A percentile compares a stretch with the other conserved stretches of the same genome.
Evolutionary conservation across 2,329 filamentous ascomycete species (phyloP).

Genomic region (Diplodia mutila): DNA sequence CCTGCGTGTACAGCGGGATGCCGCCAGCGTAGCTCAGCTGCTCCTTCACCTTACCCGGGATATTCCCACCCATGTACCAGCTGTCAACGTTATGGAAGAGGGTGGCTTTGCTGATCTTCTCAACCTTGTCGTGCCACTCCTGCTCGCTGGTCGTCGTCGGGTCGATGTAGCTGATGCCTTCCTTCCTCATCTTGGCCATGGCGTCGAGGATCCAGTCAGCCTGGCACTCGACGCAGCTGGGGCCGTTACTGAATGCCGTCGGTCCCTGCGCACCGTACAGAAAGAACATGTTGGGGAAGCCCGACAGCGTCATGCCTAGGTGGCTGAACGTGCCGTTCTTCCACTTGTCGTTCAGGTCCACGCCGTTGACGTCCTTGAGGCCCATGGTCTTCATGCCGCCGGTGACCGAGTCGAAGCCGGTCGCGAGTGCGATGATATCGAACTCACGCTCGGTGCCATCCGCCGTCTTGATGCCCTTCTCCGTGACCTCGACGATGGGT

Average conservation of each 20-base stretch:
- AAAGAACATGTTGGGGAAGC: conserved; percentile 47
- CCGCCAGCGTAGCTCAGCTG: conserved; percentile 51
- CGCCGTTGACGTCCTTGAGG: conserved; percentile 42
- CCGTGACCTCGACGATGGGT: conserved; percentile 45
- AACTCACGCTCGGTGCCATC: conserved; percentile 49
- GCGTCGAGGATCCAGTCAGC: conserved; percentile 45
- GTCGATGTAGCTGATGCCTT: conserved; percentile 41
- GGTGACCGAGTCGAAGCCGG: conserved; percentile 52
- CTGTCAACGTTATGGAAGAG: conserved; percentile 46
- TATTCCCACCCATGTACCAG: conserved; percentile 52
- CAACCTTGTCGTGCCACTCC: conserved; percentile 46
- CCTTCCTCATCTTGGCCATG: conserved; percentile 37
- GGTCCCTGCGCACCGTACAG: conserved; percentile 50
- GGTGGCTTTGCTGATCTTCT: conserved; percentile 46
- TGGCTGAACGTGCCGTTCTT: conserved; percentile 47
- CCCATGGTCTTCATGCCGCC: conserved; percentile 48
- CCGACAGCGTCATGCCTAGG: conserved; percentile 48
- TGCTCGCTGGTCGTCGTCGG: conserved; percentile 44
- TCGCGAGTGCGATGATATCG: conserved; percentile 51
- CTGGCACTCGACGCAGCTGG: conserved; percentile 47
- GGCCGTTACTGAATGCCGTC: conserved; percentile 49
- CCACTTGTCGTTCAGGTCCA: conserved; percentile 46
- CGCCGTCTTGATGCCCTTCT: conserved; percentile 45
- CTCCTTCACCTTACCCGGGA: conserved; percentile 51
- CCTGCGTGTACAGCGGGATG: conserved; percentile 45